A percentile compares a stretch with the other conserved stretches of the same genome.
These are phyloP conservation scores for Alternaria consortialis DNA, from an alignment of 2,329 filamentous ascomycete species.

Conservation along the genomic window DNA sequence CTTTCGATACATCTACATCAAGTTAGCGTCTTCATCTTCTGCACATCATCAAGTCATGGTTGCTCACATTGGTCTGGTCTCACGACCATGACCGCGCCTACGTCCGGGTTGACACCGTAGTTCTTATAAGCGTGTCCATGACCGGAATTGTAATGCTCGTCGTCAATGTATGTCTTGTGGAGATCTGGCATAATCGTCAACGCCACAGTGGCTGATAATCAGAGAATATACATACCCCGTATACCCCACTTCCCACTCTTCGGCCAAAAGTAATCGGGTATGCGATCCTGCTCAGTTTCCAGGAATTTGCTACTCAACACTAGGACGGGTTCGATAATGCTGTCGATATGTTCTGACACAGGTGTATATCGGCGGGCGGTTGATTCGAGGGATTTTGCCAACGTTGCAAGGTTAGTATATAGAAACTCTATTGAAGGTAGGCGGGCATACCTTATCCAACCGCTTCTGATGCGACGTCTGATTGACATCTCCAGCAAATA, in stretches of 20 bases:
- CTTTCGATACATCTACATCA: slow-evolving; percentile 39
- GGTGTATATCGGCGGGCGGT: slow-evolving; percentile 58
- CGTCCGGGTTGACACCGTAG: slow-evolving; percentile 59
- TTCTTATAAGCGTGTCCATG: slow-evolving; percentile 66
- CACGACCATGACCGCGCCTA: slow-evolving; percentile 59
- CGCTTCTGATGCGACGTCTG: slow-evolving; percentile 33
- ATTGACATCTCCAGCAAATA: slow-evolving; percentile 58
- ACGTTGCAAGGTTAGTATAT: slow-evolving; percentile 17
- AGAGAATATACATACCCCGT: slow-evolving; percentile 53
- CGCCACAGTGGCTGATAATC: neutral
- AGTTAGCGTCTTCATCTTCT: slow-evolving; percentile 11
- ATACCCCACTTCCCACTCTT: slow-evolving; percentile 64
- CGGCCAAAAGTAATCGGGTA: slow-evolving; percentile 66
- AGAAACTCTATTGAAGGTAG: neutral
- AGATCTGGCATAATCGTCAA: slow-evolving; percentile 54
- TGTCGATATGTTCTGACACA: slow-evolving; percentile 57
- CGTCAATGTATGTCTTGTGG: slow-evolving; percentile 69
- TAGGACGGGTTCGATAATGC: slow-evolving; percentile 66
- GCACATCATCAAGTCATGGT: neutral
- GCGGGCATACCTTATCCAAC: slow-evolving; percentile 51
- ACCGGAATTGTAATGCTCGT: slow-evolving; percentile 64
- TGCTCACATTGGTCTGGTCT: slow-evolving; percentile 63
- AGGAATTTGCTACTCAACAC: slow-evolving; percentile 61
- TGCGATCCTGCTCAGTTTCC: slow-evolving; percentile 61
- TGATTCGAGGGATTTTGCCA: slow-evolving; percentile 28